Evolutionary conservation across 805 yeast genomes (phyloP).

Genomic region (Saturnispora besseyi): DNA sequence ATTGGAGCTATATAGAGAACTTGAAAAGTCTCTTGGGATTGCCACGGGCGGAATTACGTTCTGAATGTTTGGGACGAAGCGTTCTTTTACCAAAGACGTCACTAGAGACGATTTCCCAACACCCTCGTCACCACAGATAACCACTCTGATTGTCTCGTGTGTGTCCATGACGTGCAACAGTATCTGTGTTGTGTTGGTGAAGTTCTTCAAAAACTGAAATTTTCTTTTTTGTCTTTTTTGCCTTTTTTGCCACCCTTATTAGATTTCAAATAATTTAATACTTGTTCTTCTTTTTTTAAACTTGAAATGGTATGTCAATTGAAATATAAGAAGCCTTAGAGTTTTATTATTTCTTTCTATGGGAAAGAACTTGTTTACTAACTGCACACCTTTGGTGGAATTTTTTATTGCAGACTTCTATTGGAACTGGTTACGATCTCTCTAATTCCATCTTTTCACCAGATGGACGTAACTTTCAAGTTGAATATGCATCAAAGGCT

Average conservation of each 20-base stretch:
- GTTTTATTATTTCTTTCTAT: not conserved
- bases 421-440: slow-evolving; percentile 98
- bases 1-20: slow-evolving; percentile 49
- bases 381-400: not conserved
- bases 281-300: not conserved
- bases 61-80: slow-evolving; percentile 67
- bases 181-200: not conserved
- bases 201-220: not conserved
- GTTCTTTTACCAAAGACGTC: slow-evolving; percentile 73
- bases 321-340: not conserved
- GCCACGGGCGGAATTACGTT: slow-evolving; percentile 76
- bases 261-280: not conserved
- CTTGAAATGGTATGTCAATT: not conserved
- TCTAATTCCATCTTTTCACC: slow-evolving; percentile 93
- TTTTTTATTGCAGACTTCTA: slow-evolving; percentile 48
- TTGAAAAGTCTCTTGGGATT: slow-evolving; percentile 64
- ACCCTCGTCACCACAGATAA: slow-evolving; percentile 90
- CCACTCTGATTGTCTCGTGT: slow-evolving; percentile 59
- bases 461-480: slow-evolving; percentile 94
- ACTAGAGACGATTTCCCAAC: slow-evolving; percentile 80
- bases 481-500: slow-evolving; percentile 94
- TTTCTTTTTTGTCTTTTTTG: not conserved
- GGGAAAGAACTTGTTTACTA: not conserved
- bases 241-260: not conserved
- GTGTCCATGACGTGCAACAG: not conserved